These are phyloP conservation scores for Carex arenaria DNA, from an alignment of 202 grass and related monocot genomes.

Conservation along the genomic window DNA sequence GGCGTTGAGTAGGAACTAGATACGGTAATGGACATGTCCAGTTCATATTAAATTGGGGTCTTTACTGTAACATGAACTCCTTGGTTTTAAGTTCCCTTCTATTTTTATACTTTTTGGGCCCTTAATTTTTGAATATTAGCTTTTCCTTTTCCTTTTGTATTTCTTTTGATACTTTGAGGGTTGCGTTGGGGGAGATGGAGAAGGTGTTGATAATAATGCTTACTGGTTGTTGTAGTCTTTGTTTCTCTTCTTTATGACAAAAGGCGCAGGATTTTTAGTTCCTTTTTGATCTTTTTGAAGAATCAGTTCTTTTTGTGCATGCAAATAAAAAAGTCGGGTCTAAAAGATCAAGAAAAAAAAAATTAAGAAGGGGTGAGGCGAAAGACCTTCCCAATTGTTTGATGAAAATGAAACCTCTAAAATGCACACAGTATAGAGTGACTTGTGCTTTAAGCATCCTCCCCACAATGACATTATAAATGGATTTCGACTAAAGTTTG, in stretches of 20 bases:
- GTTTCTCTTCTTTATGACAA: constrained; percentile 20
- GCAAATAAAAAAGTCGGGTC: constrained; percentile 11
- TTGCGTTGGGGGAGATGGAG: background rate
- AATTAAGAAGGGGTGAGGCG: background rate
- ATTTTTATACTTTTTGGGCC: background rate
- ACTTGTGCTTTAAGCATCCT: constrained; percentile 12
- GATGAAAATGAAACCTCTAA: background rate
- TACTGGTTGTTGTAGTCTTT: constrained; percentile 19
- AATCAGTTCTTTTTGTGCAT: constrained; percentile 28
- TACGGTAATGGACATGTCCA: constrained; percentile 5
- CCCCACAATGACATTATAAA: background rate
- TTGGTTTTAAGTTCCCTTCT: background rate
- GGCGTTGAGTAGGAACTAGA: background rate
- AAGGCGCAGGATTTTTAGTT: constrained; percentile 21
- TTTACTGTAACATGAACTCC: background rate
- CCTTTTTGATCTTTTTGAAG: constrained; percentile 29
- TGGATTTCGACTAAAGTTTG: constrained; percentile 6
- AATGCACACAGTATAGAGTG: background rate
- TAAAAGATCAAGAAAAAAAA: background rate
- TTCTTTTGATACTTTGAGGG: background rate
- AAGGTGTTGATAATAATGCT: constrained; percentile 27
- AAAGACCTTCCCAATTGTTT: constrained; percentile 1
- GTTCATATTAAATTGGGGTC: background rate
- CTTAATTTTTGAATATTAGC: constrained; percentile 19
- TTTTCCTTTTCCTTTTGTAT: background rate